Conservation (phyloP, 495 filamentous ascomycete species). For the Annulohypoxylon stygium region DNA sequence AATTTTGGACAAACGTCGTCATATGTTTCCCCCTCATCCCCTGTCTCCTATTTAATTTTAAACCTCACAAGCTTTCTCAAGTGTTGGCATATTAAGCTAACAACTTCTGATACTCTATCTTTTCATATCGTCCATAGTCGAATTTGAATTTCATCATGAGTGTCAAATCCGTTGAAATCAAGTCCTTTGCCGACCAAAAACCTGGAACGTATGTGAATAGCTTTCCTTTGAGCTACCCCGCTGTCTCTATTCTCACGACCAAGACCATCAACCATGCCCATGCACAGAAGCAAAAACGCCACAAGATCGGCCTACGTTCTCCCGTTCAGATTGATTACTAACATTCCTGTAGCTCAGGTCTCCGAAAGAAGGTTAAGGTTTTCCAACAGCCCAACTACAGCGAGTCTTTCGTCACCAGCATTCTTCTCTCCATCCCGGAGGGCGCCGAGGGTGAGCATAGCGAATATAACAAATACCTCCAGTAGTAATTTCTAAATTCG, state of each 20-base stretch:
- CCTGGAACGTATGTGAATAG: slow-evolving; percentile 90
- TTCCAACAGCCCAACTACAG: slow-evolving; percentile 96
- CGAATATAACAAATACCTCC: not conserved
- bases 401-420: slow-evolving; percentile 93
- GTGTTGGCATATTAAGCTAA: not conserved
- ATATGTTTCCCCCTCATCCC: slow-evolving; percentile 44
- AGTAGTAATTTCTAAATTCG: not conserved
- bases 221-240: slow-evolving; percentile 51
- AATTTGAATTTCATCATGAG: slow-evolving; percentile 65
- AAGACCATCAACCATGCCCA: slow-evolving; percentile 1
- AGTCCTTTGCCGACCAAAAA: slow-evolving; percentile 93
- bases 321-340: slow-evolving; percentile 37
- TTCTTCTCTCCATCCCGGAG: slow-evolving; percentile 95
- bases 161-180: slow-evolving; percentile 79
- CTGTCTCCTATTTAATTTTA: slow-evolving; percentile 19
- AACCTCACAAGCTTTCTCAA: slow-evolving; percentile 15
- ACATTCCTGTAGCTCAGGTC: slow-evolving; percentile 78
- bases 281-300: not conserved
- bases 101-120: not conserved
- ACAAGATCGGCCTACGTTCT: slow-evolving; percentile 9
- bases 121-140: not conserved
- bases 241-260: slow-evolving; percentile 43
- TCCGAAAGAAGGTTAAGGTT: slow-evolving; percentile 98
- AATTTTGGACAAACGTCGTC: slow-evolving; percentile 25
- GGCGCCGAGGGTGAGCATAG: slow-evolving; percentile 72